Evolutionary conservation across 177 flowering plant species (phyloP).

Genomic region (Vitis hybrid): DNA sequence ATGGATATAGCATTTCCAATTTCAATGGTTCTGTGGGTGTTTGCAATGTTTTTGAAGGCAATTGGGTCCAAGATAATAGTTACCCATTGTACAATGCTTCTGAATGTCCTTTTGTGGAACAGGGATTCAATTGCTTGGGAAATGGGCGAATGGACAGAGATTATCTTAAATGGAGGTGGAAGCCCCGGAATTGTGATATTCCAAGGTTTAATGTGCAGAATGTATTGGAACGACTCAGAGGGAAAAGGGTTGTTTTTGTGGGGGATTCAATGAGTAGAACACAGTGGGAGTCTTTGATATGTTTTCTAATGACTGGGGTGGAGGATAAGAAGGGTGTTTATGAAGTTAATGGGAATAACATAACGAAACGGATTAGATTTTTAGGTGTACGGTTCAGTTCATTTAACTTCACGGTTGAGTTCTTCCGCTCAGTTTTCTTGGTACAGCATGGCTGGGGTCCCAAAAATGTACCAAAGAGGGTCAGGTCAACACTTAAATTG

Average conservation of each 20-base stretch:
- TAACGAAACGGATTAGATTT: constrained; percentile 71
- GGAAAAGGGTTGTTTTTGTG: constrained; percentile 43
- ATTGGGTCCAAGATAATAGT: constrained; percentile 40
- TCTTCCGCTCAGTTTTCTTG: constrained; percentile 76
- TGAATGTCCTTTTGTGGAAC: constrained; percentile 46
- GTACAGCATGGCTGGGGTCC: constrained; percentile 64
- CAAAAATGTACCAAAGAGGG: constrained; percentile 63
- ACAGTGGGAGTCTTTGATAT: constrained; percentile 51
- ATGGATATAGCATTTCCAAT: constrained; percentile 19
- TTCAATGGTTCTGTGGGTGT: constrained; percentile 8
- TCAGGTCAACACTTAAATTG: constrained; percentile 61
- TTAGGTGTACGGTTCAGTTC: constrained; percentile 71
- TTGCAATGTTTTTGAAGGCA: constrained; percentile 42
- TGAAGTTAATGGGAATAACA: constrained; percentile 77
- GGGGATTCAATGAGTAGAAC: constrained; percentile 55
- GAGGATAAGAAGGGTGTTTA: constrained; percentile 70
- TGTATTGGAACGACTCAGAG: constrained; percentile 26
- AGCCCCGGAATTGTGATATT: constrained; percentile 42
- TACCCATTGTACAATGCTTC: constrained; percentile 45
- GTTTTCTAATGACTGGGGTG: constrained; percentile 51
- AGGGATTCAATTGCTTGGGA: constrained; percentile 45
- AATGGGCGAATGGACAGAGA: constrained; percentile 39
- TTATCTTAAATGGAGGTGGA: constrained; percentile 57
- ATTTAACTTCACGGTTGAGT: constrained; percentile 73
- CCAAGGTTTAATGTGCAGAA: constrained; percentile 31